phyloP scores from a whole-genome alignment of 169 alveolate species.

The Cryptosporidium xiaoi region DNA sequence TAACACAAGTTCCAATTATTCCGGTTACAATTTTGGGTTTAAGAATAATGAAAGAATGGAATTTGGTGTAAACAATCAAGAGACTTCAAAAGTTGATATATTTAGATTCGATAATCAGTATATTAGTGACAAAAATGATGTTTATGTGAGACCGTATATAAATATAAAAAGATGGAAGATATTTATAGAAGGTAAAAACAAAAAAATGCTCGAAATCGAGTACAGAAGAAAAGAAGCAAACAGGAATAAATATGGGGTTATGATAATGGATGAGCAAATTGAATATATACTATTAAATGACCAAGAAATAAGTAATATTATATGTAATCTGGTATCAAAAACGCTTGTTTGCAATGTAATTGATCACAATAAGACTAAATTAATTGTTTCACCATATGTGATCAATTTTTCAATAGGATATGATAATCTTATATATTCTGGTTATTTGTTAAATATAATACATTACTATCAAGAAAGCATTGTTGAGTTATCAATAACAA shows the following conservation, averaged over 20 bases:
- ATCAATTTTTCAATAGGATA: conserved; percentile 32
- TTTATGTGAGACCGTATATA: conserved; percentile 32
- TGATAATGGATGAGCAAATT: conserved; percentile 18
- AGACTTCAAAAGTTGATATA: too few species aligned
- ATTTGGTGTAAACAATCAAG: too few species aligned
- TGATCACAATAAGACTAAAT: conserved; percentile 30
- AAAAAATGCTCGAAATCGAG: neutral
- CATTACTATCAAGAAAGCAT: conserved; percentile 25
- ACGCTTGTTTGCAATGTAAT: conserved; percentile 27
- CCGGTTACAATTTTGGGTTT: neutral
- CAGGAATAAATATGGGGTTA: neutral
- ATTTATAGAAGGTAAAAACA: neutral
- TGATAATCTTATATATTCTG: conserved; percentile 67
- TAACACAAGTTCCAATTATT: neutral
- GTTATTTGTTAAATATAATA: conserved; percentile 30
- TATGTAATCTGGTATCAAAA: conserved; percentile 4
- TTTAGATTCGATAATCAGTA: neutral
- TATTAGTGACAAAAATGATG: neutral
- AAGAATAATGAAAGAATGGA: too few species aligned
- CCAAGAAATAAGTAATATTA: conserved; percentile 1
- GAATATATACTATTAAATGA: conserved; percentile 9
- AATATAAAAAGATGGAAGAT: conserved; percentile 32
- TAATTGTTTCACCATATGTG: conserved; percentile 3
- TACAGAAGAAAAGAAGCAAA: neutral
- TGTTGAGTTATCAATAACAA: conserved; percentile 7